Evolutionary conservation across 108 stramenopile genomes (phyloP).

Genomic region (Skeletonema costatum): DNA sequence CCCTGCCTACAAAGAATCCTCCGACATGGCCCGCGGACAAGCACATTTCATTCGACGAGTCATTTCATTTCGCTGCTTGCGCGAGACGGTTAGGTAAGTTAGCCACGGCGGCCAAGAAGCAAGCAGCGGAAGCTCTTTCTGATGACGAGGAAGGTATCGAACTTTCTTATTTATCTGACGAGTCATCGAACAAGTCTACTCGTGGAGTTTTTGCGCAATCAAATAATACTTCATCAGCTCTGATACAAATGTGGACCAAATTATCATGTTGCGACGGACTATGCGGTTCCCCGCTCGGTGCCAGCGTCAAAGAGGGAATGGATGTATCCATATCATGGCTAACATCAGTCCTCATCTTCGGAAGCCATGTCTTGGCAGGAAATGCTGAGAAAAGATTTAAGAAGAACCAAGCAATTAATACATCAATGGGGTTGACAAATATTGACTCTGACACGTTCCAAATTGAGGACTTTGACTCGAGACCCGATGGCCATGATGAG

Average conservation of each 20-base stretch:
- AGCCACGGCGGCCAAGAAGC: constrained; percentile 61
- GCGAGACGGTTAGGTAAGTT: constrained; percentile 79
- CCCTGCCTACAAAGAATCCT: constrained; percentile 35
- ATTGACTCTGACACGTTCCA: constrained; percentile 9
- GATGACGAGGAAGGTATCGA: constrained; percentile 54
- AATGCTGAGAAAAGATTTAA: constrained; percentile 60
- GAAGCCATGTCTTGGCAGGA: constrained; percentile 61
- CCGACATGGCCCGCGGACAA: constrained; percentile 87
- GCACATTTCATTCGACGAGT: constrained; percentile 68
- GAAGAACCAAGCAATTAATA: neutral
- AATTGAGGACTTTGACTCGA: constrained; percentile 70
- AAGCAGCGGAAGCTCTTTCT: constrained; percentile 9
- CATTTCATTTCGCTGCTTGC: constrained; percentile 89
- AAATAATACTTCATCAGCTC: constrained; percentile 2
- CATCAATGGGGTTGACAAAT: neutral
- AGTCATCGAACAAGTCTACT: constrained; percentile 7
- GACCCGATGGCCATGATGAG: constrained; percentile 67
- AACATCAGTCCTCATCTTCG: constrained; percentile 64
- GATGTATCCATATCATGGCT: constrained; percentile 82
- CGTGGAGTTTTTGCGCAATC: neutral
- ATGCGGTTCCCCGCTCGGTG: constrained; percentile 73
- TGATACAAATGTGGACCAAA: constrained; percentile 62
- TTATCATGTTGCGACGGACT: constrained; percentile 83
- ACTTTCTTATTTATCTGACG: constrained; percentile 28
- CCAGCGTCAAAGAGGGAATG: constrained; percentile 72